Conservation (phyloP, 139 green algal species). For the Chlorella sp. region DNA sequence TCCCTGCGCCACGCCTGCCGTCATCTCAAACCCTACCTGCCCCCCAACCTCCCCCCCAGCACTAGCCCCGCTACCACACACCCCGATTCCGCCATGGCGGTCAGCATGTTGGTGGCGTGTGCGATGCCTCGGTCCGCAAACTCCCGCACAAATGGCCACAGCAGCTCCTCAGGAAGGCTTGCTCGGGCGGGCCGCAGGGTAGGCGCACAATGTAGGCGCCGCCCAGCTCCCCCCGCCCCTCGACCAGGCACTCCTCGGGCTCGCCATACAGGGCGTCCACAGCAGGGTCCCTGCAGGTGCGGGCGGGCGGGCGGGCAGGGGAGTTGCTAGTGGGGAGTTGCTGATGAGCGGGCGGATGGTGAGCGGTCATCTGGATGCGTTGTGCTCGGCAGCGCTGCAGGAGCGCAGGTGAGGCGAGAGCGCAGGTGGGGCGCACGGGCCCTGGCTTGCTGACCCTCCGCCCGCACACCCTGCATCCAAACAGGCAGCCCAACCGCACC, state of each 20-base stretch:
- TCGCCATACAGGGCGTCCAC: conserved; percentile 79
- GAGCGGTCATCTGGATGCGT: too few species aligned
- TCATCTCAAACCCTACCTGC: not conserved
- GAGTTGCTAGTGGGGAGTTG: not conserved
- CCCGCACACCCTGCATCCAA: too few species aligned
- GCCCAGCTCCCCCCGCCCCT: conserved; percentile 54
- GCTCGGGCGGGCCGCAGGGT: conserved; percentile 70
- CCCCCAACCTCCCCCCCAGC: not conserved
- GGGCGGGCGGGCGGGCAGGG: not conserved
- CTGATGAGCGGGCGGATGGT: not conserved
- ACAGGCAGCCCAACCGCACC: too few species aligned
- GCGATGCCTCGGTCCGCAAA: conserved; percentile 87
- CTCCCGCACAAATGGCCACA: conserved; percentile 94
- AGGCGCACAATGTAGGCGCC: conserved; percentile 94
- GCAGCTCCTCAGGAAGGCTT: conserved; percentile 87
- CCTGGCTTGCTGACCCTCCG: too few species aligned
- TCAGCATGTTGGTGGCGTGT: conserved; percentile 69
- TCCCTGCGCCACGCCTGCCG: not conserved
- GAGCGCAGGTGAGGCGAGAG: too few species aligned
- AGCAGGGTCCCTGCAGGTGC: conserved; percentile 35
- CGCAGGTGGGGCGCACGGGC: too few species aligned
- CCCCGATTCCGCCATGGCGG: conserved; percentile 57
- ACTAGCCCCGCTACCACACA: not conserved
- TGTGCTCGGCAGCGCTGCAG: too few species aligned
- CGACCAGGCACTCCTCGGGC: conserved; percentile 79